Base-by-base conservation (phyloP, 805 yeast genomes). In the Pichia nakasei region DNA sequence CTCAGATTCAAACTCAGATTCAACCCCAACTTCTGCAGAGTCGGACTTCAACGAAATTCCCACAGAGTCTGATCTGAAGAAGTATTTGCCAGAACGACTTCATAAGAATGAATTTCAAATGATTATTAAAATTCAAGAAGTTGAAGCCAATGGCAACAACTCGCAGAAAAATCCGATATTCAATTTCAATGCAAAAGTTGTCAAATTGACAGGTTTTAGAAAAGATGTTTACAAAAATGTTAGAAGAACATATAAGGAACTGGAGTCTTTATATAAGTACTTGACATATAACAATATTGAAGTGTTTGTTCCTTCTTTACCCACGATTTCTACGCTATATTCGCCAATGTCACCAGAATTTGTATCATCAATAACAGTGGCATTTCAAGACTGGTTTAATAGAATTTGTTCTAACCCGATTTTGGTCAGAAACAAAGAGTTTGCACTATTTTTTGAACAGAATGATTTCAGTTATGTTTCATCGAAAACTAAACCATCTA, bases 281-380 rank as follows among this genome's bases (percentile, higher is more conserved):
- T 66, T 93, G 49, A 78, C 80, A 45, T 79, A 80, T 19, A 85
- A 94, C 33, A 83, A 88, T 55, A 81, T 91, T 27, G 97, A 93
- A 60, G 89, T 93, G 44, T 88, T 91, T 64, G 88, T 93, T 4
- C 97, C 97, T 0, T 80, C 94, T 6, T 68, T 93, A 35, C 97
- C 97, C 0, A 66, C 70, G 19, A 69, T 93, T 1, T 72, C 69
- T 7, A 83, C 95, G 1, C 73, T 88, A 18, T 89, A 80, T 56
- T 95, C 95, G 22, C 68, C 78, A n/a, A 85, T 85, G 42, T 85
- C 89, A 37, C 83, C 83, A 24, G 97, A 91, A 49, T 95, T 86
- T 55, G 72, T 70, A 40, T 67, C 68, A 42, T 76, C 77, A 44
- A 68, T 86, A 35, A 64, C 71, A 39, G 52, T 53, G 15, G 73